phyloP scores from a whole-genome alignment of 371 early-diverging fungal species.

The Basidiobolus meristosporus region DNA sequence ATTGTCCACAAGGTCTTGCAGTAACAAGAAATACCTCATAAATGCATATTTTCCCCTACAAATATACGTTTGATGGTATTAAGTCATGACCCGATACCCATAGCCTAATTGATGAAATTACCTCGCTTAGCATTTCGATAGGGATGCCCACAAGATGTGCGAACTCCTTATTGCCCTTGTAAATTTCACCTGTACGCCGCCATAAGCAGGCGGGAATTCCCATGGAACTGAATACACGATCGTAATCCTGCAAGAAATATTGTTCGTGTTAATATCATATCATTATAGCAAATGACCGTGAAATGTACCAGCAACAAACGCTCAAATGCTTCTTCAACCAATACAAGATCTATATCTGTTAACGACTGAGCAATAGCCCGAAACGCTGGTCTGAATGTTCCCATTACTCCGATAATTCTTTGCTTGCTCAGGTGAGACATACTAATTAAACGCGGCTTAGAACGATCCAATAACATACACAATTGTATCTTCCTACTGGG shows the following conservation, averaged over 20 bases:
- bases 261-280: too few species aligned
- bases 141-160: constrained; percentile 68
- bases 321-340: constrained; percentile 90
- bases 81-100: too few species aligned
- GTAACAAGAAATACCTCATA: constrained; percentile 60
- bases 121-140: too few species aligned
- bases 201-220: constrained; percentile 85
- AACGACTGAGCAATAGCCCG: constrained; percentile 65
- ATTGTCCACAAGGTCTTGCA: too few species aligned
- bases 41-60: constrained; percentile 42
- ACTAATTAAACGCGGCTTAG: too few species aligned
- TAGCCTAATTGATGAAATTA: constrained; percentile 51
- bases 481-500: too few species aligned
- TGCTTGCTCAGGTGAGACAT: constrained; percentile 54
- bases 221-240: constrained; percentile 79
- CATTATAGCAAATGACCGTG: neutral
- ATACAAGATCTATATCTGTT: constrained; percentile 77
- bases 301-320: constrained; percentile 43
- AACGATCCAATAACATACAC: too few species aligned
- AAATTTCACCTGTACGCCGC: constrained; percentile 90
- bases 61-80: too few species aligned
- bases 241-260: too few species aligned
- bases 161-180: constrained; percentile 85
- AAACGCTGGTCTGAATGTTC: constrained; percentile 72
- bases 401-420: constrained; percentile 67